These are phyloP conservation scores for Pseudopyricularia cyperi DNA, from an alignment of 2,329 filamentous ascomycete genomes.

Conservation along the genomic window DNA sequence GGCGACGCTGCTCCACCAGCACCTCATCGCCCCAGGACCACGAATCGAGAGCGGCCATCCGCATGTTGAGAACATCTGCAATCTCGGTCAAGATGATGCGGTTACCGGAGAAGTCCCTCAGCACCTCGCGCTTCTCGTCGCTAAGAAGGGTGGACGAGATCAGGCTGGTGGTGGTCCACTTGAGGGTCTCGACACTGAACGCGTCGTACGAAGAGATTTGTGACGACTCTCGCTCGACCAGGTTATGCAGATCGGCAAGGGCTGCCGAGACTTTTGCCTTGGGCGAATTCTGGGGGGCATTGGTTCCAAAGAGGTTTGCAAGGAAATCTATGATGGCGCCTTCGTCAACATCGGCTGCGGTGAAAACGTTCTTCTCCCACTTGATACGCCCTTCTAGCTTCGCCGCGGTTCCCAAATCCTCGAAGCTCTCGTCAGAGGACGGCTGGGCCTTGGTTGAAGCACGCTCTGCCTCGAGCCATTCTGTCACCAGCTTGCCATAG, in stretches of 20 bases:
- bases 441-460: background rate
- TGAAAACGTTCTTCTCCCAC: slow-evolving; percentile 33
- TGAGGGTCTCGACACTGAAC: slow-evolving; percentile 20
- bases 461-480: slow-evolving; percentile 23
- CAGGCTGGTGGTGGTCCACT: slow-evolving; percentile 27
- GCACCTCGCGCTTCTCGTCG: slow-evolving; percentile 24
- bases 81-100: slow-evolving; percentile 30
- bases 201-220: slow-evolving; percentile 9
- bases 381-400: background rate
- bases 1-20: slow-evolving; percentile 27
- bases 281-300: background rate
- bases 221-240: background rate
- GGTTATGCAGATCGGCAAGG: background rate
- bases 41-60: slow-evolving; percentile 25
- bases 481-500: slow-evolving; percentile 31
- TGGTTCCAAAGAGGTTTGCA: background rate
- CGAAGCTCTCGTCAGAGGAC: background rate
- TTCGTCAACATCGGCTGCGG: slow-evolving; percentile 22
- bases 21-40: slow-evolving; percentile 35
- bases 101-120: slow-evolving; percentile 29
- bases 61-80: slow-evolving; percentile 39
- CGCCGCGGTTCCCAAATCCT: background rate
- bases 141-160: slow-evolving; percentile 29
- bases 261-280: background rate
- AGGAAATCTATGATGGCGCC: slow-evolving; percentile 4